These are phyloP conservation scores for Lycium barbarum DNA, from an alignment of 257 asterid genomes.

Conservation along the genomic window DNA sequence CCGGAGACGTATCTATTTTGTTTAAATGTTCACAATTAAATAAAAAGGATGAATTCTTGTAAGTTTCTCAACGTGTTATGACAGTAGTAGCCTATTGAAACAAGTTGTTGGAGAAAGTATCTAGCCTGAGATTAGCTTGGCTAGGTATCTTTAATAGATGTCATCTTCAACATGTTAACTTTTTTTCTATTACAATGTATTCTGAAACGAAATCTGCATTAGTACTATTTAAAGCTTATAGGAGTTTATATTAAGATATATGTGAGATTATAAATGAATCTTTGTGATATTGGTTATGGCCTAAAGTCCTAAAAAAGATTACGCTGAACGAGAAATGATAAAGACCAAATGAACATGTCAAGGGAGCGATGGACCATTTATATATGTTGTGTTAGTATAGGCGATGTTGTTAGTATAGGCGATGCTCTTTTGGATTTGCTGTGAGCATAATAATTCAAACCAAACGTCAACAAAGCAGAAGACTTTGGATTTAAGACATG, in stretches of 20 bases:
- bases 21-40: not conserved
- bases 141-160: no score
- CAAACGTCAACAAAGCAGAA: no score
- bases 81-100: slow-evolving; percentile 77
- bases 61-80: slow-evolving; percentile 54
- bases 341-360: not conserved
- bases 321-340: not conserved
- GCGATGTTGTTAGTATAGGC: no score
- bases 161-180: not conserved
- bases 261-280: no score
- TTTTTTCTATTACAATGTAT: not conserved
- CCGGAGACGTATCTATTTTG: no score
- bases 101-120: not conserved
- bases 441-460: no score
- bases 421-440: no score
- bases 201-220: not conserved
- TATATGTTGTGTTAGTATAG: not conserved
- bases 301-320: no score
- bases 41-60: slow-evolving; percentile 4
- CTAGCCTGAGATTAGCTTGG: no score
- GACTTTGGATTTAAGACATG: not conserved
- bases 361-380: not conserved
- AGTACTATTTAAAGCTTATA: no score
- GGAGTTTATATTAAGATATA: no score
- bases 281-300: no score